Conservation (phyloP, 495 filamentous ascomycete species). For the Penicillium bovifimosum region DNA sequence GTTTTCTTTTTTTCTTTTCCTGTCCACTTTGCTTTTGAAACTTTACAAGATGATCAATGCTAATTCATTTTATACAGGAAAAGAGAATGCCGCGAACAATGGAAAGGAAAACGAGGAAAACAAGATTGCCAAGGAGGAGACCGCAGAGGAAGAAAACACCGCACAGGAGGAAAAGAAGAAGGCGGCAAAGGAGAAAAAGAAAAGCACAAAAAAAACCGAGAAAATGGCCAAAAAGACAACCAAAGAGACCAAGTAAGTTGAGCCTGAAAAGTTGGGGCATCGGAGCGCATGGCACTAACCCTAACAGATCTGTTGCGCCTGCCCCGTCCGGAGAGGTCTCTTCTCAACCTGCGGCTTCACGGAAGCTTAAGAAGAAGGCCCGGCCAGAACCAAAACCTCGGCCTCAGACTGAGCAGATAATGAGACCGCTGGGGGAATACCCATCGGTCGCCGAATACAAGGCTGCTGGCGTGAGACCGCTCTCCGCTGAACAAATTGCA, state of each 20-base stretch:
- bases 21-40: too few species aligned
- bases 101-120: too few species aligned
- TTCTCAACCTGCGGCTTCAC: conserved; percentile 15
- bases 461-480: conserved; percentile 17
- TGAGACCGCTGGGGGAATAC: conserved; percentile 26
- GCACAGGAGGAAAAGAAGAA: too few species aligned
- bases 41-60: neutral
- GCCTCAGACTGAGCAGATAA: conserved; percentile 12
- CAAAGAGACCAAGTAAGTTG: too few species aligned
- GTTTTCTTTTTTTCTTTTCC: neutral
- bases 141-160: too few species aligned
- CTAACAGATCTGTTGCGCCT: conserved; percentile 22
- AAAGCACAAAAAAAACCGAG: too few species aligned
- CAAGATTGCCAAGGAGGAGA: too few species aligned
- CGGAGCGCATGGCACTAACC: conserved; percentile 19
- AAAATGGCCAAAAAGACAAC: too few species aligned
- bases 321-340: conserved; percentile 9
- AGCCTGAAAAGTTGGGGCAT: conserved; percentile 15
- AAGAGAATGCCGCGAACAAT: too few species aligned
- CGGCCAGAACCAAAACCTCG: conserved; percentile 3
- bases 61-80: too few species aligned
- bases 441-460: conserved; percentile 22
- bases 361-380: conserved; percentile 15
- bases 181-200: too few species aligned
- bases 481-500: conserved; percentile 5